A percentile compares a stretch with the other conserved stretches of the same genome.
Conservation (phyloP, 1,139 yeast genomes). For the Scheffersomyces parashehatae region DNA sequence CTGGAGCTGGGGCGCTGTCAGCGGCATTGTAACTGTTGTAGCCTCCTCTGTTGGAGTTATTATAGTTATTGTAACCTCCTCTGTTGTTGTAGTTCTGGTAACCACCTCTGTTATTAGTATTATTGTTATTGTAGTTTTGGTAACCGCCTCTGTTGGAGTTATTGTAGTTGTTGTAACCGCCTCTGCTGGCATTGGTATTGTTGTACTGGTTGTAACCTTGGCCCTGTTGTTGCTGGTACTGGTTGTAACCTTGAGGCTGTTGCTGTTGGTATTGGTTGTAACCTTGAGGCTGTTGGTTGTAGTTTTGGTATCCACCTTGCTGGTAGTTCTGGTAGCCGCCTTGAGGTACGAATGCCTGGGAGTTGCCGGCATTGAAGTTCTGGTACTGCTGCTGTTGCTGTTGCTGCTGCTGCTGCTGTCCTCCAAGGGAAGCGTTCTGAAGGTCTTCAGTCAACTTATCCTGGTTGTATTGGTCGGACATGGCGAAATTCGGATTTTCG, state of each 20-base stretch:
- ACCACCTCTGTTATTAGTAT: slow-evolving; percentile 25
- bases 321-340: slow-evolving; percentile 18
- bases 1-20: slow-evolving; percentile 18
- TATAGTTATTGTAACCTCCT: slow-evolving; percentile 17
- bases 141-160: slow-evolving; percentile 23
- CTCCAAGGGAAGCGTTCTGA: slow-evolving; percentile 46
- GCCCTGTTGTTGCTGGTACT: slow-evolving; percentile 8
- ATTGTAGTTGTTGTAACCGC: slow-evolving; percentile 23
- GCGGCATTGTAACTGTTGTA: slow-evolving; percentile 15
- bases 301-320: slow-evolving; percentile 21
- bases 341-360: slow-evolving; percentile 45
- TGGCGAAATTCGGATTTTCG: slow-evolving; percentile 12
- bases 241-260: slow-evolving; percentile 15
- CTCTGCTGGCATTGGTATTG: slow-evolving; percentile 17
- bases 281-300: slow-evolving; percentile 8
- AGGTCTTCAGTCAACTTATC: slow-evolving; percentile 59
- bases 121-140: slow-evolving; percentile 26
- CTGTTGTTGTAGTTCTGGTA: slow-evolving; percentile 19
- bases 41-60: slow-evolving; percentile 15
- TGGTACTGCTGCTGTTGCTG: slow-evolving; percentile 21
- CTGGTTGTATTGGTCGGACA: slow-evolving; percentile 50
- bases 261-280: slow-evolving; percentile 21
- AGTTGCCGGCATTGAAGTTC: slow-evolving; percentile 39
- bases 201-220: slow-evolving; percentile 17
- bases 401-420: slow-evolving; percentile 11